These are phyloP conservation scores for Pichia terricola DNA, from an alignment of 1,139 yeast species.

Conservation along the genomic window DNA sequence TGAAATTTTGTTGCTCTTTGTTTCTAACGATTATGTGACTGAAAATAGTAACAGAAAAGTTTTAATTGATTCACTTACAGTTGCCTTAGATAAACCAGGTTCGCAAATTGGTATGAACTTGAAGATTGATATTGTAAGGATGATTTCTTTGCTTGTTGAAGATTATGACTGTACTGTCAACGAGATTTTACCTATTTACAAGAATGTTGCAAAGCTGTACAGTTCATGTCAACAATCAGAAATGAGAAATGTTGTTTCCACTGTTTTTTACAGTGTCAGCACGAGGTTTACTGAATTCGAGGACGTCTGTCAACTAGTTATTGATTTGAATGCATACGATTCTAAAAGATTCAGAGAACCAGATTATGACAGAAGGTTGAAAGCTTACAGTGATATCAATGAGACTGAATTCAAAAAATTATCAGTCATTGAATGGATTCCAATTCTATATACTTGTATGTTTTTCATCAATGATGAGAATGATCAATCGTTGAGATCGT, in stretches of 20 bases:
- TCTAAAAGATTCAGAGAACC: conserved; percentile 56
- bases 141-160: conserved; percentile 30
- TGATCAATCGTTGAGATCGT: conserved; percentile 74
- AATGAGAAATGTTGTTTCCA: conserved; percentile 52
- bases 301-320: conserved; percentile 41
- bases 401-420: conserved; percentile 41
- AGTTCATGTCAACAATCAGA: conserved; percentile 47
- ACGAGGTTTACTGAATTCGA: conserved; percentile 35
- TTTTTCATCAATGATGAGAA: conserved; percentile 68
- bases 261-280: conserved; percentile 54
- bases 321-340: conserved; percentile 64
- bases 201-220: conserved; percentile 50
- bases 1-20: conserved; percentile 42
- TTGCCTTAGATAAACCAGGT: conserved; percentile 54
- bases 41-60: conserved; percentile 46
- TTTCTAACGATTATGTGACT: conserved; percentile 51
- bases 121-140: conserved; percentile 49
- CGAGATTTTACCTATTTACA: conserved; percentile 46
- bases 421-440: conserved; percentile 64
- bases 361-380: conserved; percentile 68
- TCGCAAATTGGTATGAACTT: conserved; percentile 45
- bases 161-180: conserved; percentile 45
- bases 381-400: conserved; percentile 57
- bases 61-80: conserved; percentile 49
- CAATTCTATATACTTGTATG: conserved; percentile 58